Conservation (phyloP, 148 eudicot species). For the Diospyros kaki region DNA sequence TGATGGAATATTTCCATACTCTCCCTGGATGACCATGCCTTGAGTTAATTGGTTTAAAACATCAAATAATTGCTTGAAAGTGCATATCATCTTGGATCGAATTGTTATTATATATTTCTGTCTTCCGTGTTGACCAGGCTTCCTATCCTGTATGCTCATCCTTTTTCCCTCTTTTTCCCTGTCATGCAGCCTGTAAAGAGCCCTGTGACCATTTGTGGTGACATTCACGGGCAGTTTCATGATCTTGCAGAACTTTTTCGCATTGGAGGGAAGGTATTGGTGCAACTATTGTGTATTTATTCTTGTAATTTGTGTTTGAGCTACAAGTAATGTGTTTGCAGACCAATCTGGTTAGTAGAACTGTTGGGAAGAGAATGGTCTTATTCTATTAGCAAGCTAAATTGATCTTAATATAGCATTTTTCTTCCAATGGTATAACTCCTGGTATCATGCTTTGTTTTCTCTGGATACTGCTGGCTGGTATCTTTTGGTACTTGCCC, state of each 20-base stretch:
- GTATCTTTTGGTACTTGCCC: too few relatives aligned
- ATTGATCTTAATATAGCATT: too few relatives aligned
- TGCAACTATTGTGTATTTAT: slow-evolving; percentile 2
- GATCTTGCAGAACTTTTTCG: slow-evolving; percentile 97
- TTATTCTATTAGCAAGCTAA: not conserved
- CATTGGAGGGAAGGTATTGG: slow-evolving; percentile 87
- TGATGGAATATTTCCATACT: too few relatives aligned
- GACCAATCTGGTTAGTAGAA: not conserved
- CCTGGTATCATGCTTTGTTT: not conserved
- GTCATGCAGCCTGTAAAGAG: slow-evolving; percentile 89
- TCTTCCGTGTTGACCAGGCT: not conserved
- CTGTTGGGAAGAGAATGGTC: slow-evolving; percentile 1
- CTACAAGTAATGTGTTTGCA: not conserved
- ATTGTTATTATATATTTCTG: not conserved
- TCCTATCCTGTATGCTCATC: not conserved
- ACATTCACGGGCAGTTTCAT: slow-evolving; percentile 94
- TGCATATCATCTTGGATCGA: not conserved
- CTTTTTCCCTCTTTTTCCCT: slow-evolving; percentile 7
- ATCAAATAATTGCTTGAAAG: not conserved
- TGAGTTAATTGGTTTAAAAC: not conserved
- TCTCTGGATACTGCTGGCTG: not conserved
- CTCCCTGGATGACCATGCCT: not conserved
- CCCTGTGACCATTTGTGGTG: slow-evolving; percentile 97
- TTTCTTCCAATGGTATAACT: not conserved
- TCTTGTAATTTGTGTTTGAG: not conserved